phyloP scores from a whole-genome alignment of 2,329 filamentous ascomycete genomes.

The Monilinia fructicola region DNA sequence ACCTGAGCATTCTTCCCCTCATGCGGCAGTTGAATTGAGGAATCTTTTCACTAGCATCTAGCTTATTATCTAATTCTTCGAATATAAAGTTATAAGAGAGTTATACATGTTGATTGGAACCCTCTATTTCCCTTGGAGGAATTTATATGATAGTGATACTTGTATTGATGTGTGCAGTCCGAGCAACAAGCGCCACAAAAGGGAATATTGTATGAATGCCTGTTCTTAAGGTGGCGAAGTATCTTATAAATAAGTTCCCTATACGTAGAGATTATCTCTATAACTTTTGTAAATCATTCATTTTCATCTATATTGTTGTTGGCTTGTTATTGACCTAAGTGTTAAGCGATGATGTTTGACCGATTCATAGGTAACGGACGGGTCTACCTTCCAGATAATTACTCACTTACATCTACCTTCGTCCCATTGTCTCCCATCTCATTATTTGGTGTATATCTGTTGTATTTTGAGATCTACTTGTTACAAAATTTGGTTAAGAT shows the following conservation, averaged over 20 bases:
- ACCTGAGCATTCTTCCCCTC: not conserved
- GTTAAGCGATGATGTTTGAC: not conserved
- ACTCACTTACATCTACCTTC: not conserved
- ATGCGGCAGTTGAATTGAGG: not conserved
- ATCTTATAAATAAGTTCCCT: not conserved
- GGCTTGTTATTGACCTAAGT: too few relatives aligned
- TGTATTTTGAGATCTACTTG: not conserved
- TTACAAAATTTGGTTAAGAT: not conserved
- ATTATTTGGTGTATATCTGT: too few relatives aligned
- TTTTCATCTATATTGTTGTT: not conserved
- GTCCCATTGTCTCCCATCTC: not conserved
- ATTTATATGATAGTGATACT: not conserved
- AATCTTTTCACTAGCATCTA: not conserved
- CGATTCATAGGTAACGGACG: not conserved
- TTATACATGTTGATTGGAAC: not conserved
- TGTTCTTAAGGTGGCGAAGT: not conserved
- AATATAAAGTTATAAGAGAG: not conserved
- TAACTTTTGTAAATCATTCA: not conserved
- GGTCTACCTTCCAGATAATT: not conserved
- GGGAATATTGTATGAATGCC: not conserved
- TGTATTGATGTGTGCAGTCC: not conserved
- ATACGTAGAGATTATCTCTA: not conserved
- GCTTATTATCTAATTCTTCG: not conserved
- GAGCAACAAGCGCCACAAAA: not conserved
- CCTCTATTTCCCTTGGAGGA: not conserved